These are phyloP conservation scores for Cavenderia fasciculata DNA, from an alignment of 78 protist genomes.

Conservation along the genomic window DNA sequence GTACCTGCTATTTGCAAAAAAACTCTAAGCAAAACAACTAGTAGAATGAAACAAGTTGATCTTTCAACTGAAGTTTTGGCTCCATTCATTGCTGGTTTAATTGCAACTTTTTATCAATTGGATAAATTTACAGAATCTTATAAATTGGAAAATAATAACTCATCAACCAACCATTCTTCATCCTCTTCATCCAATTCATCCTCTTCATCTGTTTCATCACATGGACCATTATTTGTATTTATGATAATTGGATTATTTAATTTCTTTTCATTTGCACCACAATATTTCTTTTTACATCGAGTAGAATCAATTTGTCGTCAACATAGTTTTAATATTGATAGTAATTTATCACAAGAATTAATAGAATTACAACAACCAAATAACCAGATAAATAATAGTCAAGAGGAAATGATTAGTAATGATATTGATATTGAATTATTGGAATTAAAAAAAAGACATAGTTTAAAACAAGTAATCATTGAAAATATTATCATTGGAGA, in stretches of 20 bases:
- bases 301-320: neutral
- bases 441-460: too few species aligned
- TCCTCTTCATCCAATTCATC: too few species aligned
- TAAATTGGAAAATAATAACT: too few species aligned
- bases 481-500: neutral
- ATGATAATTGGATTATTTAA: constrained; percentile 16
- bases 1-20: constrained; percentile 22
- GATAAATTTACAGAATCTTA: too few species aligned
- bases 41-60: constrained; percentile 58
- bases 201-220: too few species aligned
- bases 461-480: too few species aligned
- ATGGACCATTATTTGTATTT: too few species aligned
- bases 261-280: constrained; percentile 53
- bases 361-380: too few species aligned
- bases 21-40: neutral
- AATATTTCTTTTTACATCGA: constrained; percentile 11
- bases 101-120: neutral
- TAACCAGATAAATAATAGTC: too few species aligned
- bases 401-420: too few species aligned
- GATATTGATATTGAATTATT: too few species aligned
- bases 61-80: constrained; percentile 43
- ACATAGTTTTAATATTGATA: constrained; percentile 1
- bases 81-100: constrained; percentile 60
- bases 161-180: too few species aligned
- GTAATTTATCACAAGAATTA: neutral